Evolutionary conservation across 345 rosid genomes (phyloP).

Genomic region (Acer saccharum): DNA sequence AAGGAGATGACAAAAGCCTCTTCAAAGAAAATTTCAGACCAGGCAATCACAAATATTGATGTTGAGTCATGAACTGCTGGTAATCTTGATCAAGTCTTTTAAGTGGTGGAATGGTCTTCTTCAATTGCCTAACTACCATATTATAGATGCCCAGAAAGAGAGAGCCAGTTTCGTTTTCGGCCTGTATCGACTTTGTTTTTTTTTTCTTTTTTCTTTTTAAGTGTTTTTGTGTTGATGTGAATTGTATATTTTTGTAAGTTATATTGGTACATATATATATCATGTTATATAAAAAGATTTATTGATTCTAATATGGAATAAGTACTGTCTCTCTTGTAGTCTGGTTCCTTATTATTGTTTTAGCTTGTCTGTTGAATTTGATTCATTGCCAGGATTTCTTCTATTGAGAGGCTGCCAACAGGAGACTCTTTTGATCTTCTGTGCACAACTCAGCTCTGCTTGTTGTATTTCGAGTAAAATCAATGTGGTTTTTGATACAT

Average conservation of each 20-base stretch:
- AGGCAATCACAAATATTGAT: conserved; percentile 24
- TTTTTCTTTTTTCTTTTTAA: background rate
- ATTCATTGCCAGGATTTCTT: background rate
- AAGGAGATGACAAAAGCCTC: conserved; percentile 37
- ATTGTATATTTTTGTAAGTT: conserved; percentile 45
- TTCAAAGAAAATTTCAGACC: conserved; percentile 37
- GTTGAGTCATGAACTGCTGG: conserved; percentile 45
- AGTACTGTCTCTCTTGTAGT: background rate
- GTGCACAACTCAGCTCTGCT: background rate
- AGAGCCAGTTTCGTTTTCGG: too few relatives aligned
- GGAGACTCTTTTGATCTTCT: too few relatives aligned
- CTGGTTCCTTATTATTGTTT: conserved; percentile 19
- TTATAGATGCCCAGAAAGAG: too few relatives aligned
- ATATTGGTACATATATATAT: conserved; percentile 26
- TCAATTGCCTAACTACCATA: too few relatives aligned
- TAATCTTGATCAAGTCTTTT: conserved; percentile 27
- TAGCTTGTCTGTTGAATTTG: background rate
- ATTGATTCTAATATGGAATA: conserved; percentile 31
- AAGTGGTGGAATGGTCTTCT: conserved; percentile 25
- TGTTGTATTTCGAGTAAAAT: too few relatives aligned
- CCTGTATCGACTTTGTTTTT: too few relatives aligned
- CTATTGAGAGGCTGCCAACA: background rate
- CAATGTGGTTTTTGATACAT: too few relatives aligned
- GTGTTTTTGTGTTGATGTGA: conserved; percentile 31
- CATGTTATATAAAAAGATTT: conserved; percentile 42